phyloP scores from a whole-genome alignment of 139 green algal genomes.

The Tetradesmus lagerheimii region DNA sequence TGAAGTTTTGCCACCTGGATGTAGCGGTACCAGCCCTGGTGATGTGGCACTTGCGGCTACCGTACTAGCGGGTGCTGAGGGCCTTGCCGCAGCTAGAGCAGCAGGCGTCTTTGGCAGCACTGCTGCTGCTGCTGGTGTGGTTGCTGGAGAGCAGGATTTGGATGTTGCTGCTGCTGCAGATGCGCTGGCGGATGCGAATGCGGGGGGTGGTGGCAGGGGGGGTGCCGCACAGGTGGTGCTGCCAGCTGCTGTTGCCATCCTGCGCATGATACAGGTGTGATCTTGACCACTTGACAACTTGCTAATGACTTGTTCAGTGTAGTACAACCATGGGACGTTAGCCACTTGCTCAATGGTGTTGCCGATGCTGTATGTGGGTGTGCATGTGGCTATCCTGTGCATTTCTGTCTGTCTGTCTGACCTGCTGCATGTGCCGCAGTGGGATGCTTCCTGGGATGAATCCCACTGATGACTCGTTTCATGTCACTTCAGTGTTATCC shows the following conservation, averaged over 20 bases:
- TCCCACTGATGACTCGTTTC: too few species aligned
- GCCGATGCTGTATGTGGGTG: too few species aligned
- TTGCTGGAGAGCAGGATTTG: not conserved
- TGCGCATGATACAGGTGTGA: constrained; percentile 44
- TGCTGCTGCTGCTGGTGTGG: constrained; percentile 11
- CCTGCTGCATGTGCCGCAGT: too few species aligned
- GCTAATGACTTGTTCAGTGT: too few species aligned
- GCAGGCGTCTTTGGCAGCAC: not conserved
- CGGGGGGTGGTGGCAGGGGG: not conserved
- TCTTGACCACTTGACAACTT: too few species aligned
- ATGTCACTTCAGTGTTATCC: too few species aligned
- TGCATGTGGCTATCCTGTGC: constrained; percentile 29
- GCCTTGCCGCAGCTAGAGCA: not conserved
- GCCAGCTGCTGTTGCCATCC: constrained; percentile 26
- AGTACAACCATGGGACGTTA: too few species aligned
- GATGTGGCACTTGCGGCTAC: constrained; percentile 21
- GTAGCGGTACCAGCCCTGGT: not conserved
- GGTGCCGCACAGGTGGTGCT: constrained; percentile 22
- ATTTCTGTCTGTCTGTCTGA: not conserved
- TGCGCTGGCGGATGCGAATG: constrained; percentile 15
- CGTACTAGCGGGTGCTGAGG: not conserved
- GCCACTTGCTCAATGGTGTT: too few species aligned
- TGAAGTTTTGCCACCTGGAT: constrained; percentile 12
- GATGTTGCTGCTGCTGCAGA: constrained; percentile 40
- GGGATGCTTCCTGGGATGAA: too few species aligned